Base-by-base conservation (phyloP, 2,329 filamentous ascomycete genomes). In the Xylaria sp. region DNA sequence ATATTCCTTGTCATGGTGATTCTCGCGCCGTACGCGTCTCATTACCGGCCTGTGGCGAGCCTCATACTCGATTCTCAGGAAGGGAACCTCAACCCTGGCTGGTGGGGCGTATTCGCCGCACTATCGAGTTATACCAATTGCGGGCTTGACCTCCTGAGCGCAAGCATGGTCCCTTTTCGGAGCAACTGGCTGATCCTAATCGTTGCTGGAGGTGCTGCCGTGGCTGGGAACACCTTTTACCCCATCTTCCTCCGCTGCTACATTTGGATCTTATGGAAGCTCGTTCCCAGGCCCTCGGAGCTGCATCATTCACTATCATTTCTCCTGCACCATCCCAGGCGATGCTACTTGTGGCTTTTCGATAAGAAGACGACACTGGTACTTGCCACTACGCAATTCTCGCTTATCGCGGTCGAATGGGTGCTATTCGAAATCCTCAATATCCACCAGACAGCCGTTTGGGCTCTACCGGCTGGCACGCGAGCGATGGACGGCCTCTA, bases 401-500 rank as follows among this genome's bases (percentile, higher is more conserved):
- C 19, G 2, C 34, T 50, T 5, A 50, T 38, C 19, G n/a, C 38
- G 24, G 34, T 39, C 4, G 48, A 50, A n/a, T 29, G 29, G 11
- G n/a, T 45, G 18, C 48, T 50, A 1, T 38, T 50, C 6, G 18
- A 38, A 20, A 40, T 45, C 5, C 48, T 50, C 20, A 39, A 50
- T 18, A 29, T 50, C 7, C 7, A 39, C n/a, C 29, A 50, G 7
- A 29, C 48, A 2, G 40, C 40, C 11, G 39, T 50, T 4, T 38
- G 17, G 11, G 21, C 26, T 24, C 19, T 50, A 4, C 19, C 40
- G 5, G 20, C 24, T 1, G 40, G 41, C 0, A 20, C 48, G 8
- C 38, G 48, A 26, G 24, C 39, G 17, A 41, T 56, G 1, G 39
- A 38, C 48, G 53, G 38, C 18, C 26, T 58, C 19, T 58, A 45